Evolutionary conservation across 441 rosid species (phyloP), one percentile per base, ranked within the genome.

Genomic region (Iberis amara): DNA sequence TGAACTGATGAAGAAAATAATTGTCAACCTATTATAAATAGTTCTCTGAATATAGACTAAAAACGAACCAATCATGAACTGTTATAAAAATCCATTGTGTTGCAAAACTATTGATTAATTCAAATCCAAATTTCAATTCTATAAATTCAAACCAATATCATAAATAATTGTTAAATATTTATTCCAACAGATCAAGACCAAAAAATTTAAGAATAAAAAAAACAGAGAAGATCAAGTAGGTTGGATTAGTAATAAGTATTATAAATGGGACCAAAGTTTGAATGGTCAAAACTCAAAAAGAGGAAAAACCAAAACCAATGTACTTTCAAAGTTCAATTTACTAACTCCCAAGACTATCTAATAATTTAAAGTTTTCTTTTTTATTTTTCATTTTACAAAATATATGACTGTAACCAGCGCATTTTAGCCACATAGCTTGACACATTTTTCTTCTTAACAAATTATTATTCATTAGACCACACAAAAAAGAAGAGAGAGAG

Each of bases 351-450:
- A 61, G 55, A 43, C 59, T 21, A 23, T 65, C 55, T 27, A 27
- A 27, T 30, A 5, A 30, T 6, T 47, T 55, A 27, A 11, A 31
- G 28, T 10, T n/a, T 6, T 2, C 8, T 28, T 15, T 4, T 14
- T 32, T 44, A 27, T 37, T 28, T 59, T 47, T 58, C 11, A 60
- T 39, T 52, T 60, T 60, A 47, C 46, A 47, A 59, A 41, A 60
- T n/a, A 59, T 48, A 54, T 55, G 57, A 60, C 71, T 66, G 66
- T 66, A 62, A 66, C 66, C 71, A 66, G 66, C 66, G 71, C 66
- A 66, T 60, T 48, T 11, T 66, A 66, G 62, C 62, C 72, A 67
- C 68, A 65, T 38, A 57, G 52, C 47, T 55, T 26, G n/a, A n/a
- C n/a, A n/a, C 38, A 3, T 36, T 57, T 28, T 49, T 8, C 42